Conservation (phyloP, 2,329 filamentous ascomycete genomes). For the Pestalotiopsis sp. region DNA sequence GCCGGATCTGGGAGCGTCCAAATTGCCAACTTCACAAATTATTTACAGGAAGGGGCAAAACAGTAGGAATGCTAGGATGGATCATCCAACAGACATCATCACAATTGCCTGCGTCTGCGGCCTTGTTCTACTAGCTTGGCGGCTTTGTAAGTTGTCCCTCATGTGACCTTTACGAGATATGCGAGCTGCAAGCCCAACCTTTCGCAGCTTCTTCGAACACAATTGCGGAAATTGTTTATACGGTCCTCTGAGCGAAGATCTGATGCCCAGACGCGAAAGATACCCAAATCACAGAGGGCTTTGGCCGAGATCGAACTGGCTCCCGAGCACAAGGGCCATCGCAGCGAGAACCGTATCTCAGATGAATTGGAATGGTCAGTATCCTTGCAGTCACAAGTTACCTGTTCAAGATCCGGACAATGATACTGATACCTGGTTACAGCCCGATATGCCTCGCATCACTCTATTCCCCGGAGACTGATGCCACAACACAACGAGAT, state of each 20-base stretch:
- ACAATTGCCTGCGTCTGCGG: slow-evolving; percentile 13
- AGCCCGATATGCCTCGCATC: slow-evolving; percentile 27
- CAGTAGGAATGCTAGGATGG: slow-evolving; percentile 14
- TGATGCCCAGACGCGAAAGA: background rate
- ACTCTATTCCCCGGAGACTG: slow-evolving; percentile 17
- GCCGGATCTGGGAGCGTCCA: background rate
- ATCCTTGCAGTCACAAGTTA: background rate
- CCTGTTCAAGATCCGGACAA: background rate
- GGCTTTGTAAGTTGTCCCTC: slow-evolving; percentile 18
- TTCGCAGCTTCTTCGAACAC: slow-evolving; percentile 1
- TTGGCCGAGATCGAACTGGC: slow-evolving; percentile 20
- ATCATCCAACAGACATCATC: slow-evolving; percentile 17
- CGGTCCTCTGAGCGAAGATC: background rate
- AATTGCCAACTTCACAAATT: background rate
- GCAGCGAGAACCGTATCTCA: slow-evolving; percentile 15
- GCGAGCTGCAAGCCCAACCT: background rate
- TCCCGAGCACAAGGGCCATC: slow-evolving; percentile 17
- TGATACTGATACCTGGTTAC: background rate
- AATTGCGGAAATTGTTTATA: background rate
- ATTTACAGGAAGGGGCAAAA: background rate
- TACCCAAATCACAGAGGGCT: slow-evolving; percentile 19
- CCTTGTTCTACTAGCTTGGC: slow-evolving; percentile 13
- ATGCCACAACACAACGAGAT: slow-evolving; percentile 3
- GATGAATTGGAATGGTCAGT: slow-evolving; percentile 22
- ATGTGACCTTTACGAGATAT: background rate